Percentiles rank a stretch among this genome's conserved stretches.
These are phyloP conservation scores for Leucocoprinus leucothites DNA, from an alignment of 768 basidiomycete genomes.

Conservation along the genomic window DNA sequence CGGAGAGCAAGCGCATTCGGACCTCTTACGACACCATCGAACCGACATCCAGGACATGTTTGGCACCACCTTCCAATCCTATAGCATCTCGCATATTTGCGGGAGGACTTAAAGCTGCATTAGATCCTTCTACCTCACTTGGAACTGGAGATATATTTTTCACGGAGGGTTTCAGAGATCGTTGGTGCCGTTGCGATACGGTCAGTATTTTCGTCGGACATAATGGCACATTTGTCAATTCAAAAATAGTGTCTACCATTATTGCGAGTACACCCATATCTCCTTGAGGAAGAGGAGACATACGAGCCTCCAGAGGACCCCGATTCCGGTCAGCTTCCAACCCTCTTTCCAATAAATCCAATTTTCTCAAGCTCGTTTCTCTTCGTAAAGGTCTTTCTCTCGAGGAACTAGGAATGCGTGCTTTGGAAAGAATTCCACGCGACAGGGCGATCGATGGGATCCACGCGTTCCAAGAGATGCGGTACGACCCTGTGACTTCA, in stretches of 20 bases:
- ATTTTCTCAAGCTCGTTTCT: neutral
- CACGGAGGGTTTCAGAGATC: constrained; percentile 64
- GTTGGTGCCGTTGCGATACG: constrained; percentile 74
- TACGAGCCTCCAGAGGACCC: constrained; percentile 87
- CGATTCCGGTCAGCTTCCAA: constrained; percentile 54
- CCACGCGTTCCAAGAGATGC: constrained; percentile 79
- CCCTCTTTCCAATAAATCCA: neutral
- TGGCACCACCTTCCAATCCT: constrained; percentile 50
- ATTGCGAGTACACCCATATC: constrained; percentile 51
- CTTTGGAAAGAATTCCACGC: constrained; percentile 68
- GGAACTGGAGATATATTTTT: constrained; percentile 76
- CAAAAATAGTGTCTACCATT: constrained; percentile 53
- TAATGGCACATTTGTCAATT: neutral
- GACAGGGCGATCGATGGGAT: constrained; percentile 83
- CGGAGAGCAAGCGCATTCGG: constrained; percentile 36
- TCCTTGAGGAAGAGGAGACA: constrained; percentile 77
- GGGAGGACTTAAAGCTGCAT: constrained; percentile 17
- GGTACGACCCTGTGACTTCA: constrained; percentile 41
- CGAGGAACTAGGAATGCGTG: constrained; percentile 82
- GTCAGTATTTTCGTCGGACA: constrained; percentile 30
- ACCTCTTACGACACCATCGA: constrained; percentile 18
- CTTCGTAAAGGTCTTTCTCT: constrained; percentile 59
- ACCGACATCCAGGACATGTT: constrained; percentile 34
- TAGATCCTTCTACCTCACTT: constrained; percentile 26
- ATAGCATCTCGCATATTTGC: constrained; percentile 44